These are phyloP conservation scores for Glycine soja DNA, from an alignment of 306 rosid species.

Conservation along the genomic window DNA sequence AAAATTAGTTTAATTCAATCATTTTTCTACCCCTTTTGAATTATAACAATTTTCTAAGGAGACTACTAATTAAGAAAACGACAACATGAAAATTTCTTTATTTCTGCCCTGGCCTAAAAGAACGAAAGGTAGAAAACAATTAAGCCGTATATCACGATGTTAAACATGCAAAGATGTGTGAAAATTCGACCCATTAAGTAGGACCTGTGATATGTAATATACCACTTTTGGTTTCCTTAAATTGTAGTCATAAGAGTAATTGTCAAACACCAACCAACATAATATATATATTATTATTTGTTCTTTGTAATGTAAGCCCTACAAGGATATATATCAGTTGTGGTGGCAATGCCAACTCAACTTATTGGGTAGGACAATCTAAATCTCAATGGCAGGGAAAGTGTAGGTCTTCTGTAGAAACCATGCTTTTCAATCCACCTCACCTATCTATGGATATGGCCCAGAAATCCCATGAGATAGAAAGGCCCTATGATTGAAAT, in stretches of 20 bases:
- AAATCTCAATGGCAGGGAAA: constrained; percentile 4
- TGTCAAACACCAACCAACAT: constrained; percentile 46
- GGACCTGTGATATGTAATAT: neutral
- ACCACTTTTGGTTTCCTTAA: constrained; percentile 27
- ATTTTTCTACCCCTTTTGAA: neutral
- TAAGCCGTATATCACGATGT: neutral
- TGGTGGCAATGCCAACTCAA: constrained; percentile 6
- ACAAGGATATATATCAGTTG: too few relatives aligned
- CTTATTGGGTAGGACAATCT: constrained; percentile 17
- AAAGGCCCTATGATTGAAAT: neutral
- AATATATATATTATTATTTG: neutral
- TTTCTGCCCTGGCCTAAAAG: neutral
- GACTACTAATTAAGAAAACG: neutral
- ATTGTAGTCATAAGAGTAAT: constrained; percentile 36
- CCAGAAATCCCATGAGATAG: constrained; percentile 34
- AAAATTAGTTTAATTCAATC: neutral
- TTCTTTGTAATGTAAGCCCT: neutral
- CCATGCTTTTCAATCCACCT: constrained; percentile 28
- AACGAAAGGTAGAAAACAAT: neutral
- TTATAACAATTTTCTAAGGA: neutral
- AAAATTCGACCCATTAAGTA: neutral
- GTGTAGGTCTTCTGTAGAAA: neutral
- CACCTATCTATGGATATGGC: constrained; percentile 25
- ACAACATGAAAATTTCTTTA: neutral
- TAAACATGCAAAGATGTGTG: neutral